These are phyloP conservation scores for Wickerhamomyces silvicola DNA, from an alignment of 805 yeast species.

Conservation along the genomic window DNA sequence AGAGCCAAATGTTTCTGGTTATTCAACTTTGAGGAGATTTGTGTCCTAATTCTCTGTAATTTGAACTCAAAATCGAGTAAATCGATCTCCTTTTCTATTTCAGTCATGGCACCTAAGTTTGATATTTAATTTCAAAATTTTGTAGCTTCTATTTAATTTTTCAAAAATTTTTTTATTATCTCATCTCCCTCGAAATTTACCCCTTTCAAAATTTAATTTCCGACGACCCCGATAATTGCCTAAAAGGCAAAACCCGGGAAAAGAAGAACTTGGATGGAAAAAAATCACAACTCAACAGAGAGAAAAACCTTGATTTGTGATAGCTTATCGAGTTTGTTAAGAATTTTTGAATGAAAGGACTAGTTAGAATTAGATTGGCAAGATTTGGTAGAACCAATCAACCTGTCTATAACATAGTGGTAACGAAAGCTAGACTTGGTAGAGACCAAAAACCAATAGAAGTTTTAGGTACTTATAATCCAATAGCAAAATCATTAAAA, in stretches of 20 bases:
- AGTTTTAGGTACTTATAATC: conserved; percentile 91
- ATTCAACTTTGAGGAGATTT: conserved; percentile 70
- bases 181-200: conserved; percentile 6
- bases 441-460: conserved; percentile 87
- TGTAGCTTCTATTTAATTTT: background rate
- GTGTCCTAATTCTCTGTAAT: conserved; percentile 62
- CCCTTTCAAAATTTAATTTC: too few species aligned
- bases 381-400: conserved; percentile 85
- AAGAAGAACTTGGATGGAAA: background rate
- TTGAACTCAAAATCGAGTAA: conserved; percentile 42
- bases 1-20: conserved; percentile 84
- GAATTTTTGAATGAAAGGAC: conserved; percentile 44
- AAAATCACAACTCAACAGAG: too few species aligned
- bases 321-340: too few species aligned
- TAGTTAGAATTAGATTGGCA: conserved; percentile 83
- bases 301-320: too few species aligned
- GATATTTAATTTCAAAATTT: background rate
- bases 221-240: background rate
- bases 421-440: conserved; percentile 68
- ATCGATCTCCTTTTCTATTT: conserved; percentile 17
- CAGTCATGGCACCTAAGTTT: conserved; percentile 4
- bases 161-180: conserved; percentile 6
- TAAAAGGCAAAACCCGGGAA: too few species aligned
- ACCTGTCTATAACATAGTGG: conserved; percentile 91
- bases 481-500: conserved; percentile 65